phyloP scores from a whole-genome alignment of 129 eudicot genomes.

The Cynara cardunculus region DNA sequence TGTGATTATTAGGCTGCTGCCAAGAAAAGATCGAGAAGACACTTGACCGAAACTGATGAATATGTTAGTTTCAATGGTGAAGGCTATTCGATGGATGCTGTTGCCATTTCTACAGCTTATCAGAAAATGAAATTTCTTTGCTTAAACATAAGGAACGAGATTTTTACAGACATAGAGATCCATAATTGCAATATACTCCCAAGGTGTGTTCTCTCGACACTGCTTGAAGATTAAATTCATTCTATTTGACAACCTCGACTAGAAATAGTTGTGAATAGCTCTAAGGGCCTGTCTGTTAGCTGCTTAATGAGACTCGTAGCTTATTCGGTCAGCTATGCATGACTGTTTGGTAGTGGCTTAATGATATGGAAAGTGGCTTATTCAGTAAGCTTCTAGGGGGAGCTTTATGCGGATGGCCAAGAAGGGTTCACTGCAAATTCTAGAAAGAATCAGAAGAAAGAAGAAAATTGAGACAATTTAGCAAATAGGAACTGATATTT shows the following conservation, averaged over 20 bases:
- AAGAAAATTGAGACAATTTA: background rate
- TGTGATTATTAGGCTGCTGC: slow-evolving; percentile 66
- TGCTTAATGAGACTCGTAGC: no score
- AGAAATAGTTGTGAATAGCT: no score
- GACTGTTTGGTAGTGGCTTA: no score
- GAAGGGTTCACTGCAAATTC: background rate
- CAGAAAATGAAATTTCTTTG: slow-evolving; percentile 76
- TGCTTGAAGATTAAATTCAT: background rate
- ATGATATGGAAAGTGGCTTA: no score
- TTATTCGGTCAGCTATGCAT: no score
- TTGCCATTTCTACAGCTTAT: slow-evolving; percentile 62
- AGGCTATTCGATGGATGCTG: slow-evolving; percentile 56
- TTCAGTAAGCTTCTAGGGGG: no score
- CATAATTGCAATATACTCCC: slow-evolving; percentile 84
- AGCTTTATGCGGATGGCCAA: no score
- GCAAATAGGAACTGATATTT: background rate
- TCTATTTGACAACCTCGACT: no score
- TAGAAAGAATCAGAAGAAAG: background rate
- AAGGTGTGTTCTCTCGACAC: slow-evolving; percentile 32
- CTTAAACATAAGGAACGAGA: slow-evolving; percentile 62
- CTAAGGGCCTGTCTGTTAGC: no score
- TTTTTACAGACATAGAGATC: slow-evolving; percentile 74
- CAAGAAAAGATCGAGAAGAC: slow-evolving; percentile 76
- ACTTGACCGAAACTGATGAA: slow-evolving; percentile 73
- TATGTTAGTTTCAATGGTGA: slow-evolving; percentile 61